A percentile compares a stretch with the other conserved stretches of the same genome.
These are phyloP conservation scores for Elsinoe fawcettii DNA, from an alignment of 2,329 filamentous ascomycete species.

Conservation along the genomic window DNA sequence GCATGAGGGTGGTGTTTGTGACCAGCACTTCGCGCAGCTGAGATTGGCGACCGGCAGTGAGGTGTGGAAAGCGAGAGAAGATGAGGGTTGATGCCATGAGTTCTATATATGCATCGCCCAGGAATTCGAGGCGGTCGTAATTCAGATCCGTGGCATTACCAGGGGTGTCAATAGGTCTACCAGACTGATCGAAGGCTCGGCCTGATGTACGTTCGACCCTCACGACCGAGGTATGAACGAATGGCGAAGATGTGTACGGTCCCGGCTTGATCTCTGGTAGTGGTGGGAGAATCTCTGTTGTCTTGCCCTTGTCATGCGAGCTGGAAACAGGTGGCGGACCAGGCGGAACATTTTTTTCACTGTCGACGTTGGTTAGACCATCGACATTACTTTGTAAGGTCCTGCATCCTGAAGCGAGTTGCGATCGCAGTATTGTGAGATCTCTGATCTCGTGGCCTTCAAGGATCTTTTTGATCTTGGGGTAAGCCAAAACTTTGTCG, in stretches of 20 bases:
- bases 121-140: constrained; percentile 81
- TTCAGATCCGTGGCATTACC: constrained; percentile 26
- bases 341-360: too few species aligned
- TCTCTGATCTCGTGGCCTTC: background rate
- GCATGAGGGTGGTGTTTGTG: constrained; percentile 68
- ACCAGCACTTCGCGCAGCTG: constrained; percentile 72
- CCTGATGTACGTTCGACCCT: constrained; percentile 22
- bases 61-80: constrained; percentile 58
- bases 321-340: background rate
- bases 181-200: background rate
- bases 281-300: constrained; percentile 22
- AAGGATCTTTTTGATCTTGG: background rate
- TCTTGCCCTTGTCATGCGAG: background rate
- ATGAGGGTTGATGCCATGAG: constrained; percentile 68
- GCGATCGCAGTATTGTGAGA: background rate
- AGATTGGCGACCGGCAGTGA: constrained; percentile 61
- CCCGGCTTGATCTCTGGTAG: constrained; percentile 24
- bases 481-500: background rate
- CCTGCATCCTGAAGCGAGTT: too few species aligned
- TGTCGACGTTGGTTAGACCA: too few species aligned
- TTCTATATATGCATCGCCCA: constrained; percentile 82
- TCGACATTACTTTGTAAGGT: too few species aligned
- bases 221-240: constrained; percentile 28
- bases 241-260: constrained; percentile 24
- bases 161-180: background rate